Percentiles rank a stretch among this genome's conserved stretches.
These are phyloP conservation scores for Neurospora sp. DNA, from an alignment of 495 filamentous ascomycete species.

Conservation along the genomic window DNA sequence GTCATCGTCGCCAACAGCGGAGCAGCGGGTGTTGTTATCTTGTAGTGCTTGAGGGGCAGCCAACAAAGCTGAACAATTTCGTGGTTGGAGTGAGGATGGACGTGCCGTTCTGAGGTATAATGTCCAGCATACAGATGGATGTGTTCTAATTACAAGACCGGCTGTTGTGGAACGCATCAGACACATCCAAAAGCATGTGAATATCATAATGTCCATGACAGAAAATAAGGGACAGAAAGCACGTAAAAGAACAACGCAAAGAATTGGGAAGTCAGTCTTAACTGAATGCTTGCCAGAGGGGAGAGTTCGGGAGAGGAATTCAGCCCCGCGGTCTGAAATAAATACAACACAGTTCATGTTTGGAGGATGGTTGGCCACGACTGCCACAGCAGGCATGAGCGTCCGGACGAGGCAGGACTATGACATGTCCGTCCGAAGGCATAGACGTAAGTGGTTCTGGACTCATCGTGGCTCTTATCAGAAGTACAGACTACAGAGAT, in stretches of 20 bases:
- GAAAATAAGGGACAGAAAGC: not conserved
- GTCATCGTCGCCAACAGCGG: not conserved
- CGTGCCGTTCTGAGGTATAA: too few species aligned
- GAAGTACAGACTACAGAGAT: not conserved
- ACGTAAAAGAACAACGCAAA: too few species aligned
- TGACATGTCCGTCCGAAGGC: not conserved
- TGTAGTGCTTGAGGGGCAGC: not conserved
- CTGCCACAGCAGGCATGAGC: not conserved
- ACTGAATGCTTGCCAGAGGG: not conserved
- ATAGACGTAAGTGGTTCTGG: not conserved
- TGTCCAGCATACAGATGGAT: not conserved
- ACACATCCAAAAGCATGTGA: too few species aligned
- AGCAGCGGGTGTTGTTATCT: not conserved
- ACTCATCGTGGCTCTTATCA: not conserved
- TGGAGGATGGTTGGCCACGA: not conserved
- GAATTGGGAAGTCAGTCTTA: not conserved
- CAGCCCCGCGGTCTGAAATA: not conserved
- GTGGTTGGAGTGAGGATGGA: not conserved
- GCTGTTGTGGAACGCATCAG: not conserved
- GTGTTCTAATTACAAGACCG: not conserved
- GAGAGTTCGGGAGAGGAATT: not conserved
- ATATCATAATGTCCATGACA: too few species aligned
- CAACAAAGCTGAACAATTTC: not conserved
- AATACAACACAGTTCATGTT: not conserved
- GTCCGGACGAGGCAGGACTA: not conserved